These are phyloP conservation scores for Epichloe bromicola DNA, from an alignment of 2,329 filamentous ascomycete species.

Conservation along the genomic window DNA sequence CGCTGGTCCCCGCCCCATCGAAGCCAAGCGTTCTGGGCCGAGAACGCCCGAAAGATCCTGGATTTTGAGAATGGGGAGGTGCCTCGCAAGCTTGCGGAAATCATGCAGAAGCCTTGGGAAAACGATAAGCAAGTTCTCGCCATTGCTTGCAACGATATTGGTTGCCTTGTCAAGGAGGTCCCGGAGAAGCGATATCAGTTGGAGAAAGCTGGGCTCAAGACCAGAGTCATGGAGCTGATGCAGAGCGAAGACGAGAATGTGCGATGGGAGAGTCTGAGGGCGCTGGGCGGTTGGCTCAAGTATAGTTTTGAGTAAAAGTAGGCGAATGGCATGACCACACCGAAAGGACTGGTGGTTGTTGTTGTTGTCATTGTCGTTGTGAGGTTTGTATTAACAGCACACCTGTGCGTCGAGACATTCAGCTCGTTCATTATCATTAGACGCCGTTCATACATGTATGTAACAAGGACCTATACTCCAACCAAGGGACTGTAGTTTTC, in stretches of 20 bases:
- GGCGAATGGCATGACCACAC: neutral
- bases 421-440: neutral
- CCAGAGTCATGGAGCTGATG: constrained; percentile 87
- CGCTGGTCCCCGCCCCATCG: constrained; percentile 89
- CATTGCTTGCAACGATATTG: constrained; percentile 86
- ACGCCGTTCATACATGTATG: neutral
- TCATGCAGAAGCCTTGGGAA: constrained; percentile 60
- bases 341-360: too few relatives aligned
- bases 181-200: constrained; percentile 70
- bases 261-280: constrained; percentile 82
- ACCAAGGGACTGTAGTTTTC: neutral
- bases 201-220: constrained; percentile 76
- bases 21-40: constrained; percentile 77
- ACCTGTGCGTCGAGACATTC: neutral
- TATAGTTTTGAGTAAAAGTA: constrained; percentile 43
- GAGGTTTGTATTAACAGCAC: neutral
- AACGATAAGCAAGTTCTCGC: constrained; percentile 81
- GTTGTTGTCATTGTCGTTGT: neutral
- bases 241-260: constrained; percentile 77
- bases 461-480: neutral
- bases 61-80: constrained; percentile 71
- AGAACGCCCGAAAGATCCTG: constrained; percentile 78
- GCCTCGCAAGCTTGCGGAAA: constrained; percentile 70
- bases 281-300: constrained; percentile 56
- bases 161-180: constrained; percentile 76